Evolutionary conservation across 805 yeast species (phyloP), one percentile per base, ranked within the genome.

Genomic region (Starmera quercuum): DNA sequence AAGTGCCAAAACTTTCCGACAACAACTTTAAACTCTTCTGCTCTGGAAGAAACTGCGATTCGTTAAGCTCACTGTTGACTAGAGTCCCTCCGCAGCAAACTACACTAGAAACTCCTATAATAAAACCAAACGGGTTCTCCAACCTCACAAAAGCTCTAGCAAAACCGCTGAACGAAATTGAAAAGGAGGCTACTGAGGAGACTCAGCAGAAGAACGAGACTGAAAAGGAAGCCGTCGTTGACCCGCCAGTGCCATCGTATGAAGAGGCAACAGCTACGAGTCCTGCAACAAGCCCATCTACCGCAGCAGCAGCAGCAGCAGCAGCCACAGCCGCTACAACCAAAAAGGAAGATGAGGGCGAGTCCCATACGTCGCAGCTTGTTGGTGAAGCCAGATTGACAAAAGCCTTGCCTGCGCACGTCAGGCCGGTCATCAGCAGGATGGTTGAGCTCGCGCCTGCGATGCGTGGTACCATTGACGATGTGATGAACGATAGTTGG

Each of bases 401-500:
- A 38, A 71, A 73, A 43, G 87, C 90, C 0, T 59, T 83, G 31
- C 86, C 88, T 2, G 75, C 68, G 34, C 83, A 80, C 37, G 70
- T 80, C 22, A 74, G 90, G 33, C 61, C 75, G 9, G 64, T 83
- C 43, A 72, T 83, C 40, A 73, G 81, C 5, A 70, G 75, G 42
- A 83, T 83, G 95, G 88, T 83, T 30, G 83, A 77, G 30, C 59
- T 83, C 40, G 88, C 95, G 2, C 95, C 95, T 2, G 90, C 92
- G 4, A 80, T 90, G 51, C 70, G 95, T 51, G 80, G 81, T 8
- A 68, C 75, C n/a, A 79, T 83, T 28, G 94, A 83, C 40, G 90
- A 83, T 39, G 76, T 83, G 34, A 78, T 83, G 64, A 59, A 66
- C 14, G 94, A 83, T 48, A 61, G 73, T 7, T 83, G 92, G 92